These are phyloP conservation scores for Salix suchowensis DNA, from an alignment of 345 rosid genomes.

Conservation along the genomic window DNA sequence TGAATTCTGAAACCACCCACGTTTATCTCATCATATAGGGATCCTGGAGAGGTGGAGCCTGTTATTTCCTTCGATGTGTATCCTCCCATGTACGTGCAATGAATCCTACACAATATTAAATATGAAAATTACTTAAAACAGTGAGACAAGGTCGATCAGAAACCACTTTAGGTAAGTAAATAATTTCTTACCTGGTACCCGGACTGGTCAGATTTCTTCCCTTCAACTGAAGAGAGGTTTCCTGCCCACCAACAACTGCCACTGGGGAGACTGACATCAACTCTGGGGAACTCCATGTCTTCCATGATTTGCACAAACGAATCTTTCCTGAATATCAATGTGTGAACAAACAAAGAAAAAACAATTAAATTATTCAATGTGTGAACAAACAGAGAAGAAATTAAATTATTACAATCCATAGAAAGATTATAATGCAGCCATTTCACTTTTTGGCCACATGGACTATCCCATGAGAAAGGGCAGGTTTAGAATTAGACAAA, in stretches of 20 bases:
- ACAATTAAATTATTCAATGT: background rate
- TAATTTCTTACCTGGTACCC: constrained; percentile 59
- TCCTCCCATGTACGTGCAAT: constrained; percentile 58
- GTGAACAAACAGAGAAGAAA: background rate
- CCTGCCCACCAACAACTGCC: constrained; percentile 73
- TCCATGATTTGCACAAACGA: constrained; percentile 69
- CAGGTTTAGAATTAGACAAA: background rate
- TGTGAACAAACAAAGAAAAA: background rate
- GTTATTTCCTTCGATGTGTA: constrained; percentile 50
- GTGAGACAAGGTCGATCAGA: background rate
- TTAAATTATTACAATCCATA: background rate
- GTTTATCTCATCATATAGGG: constrained; percentile 50
- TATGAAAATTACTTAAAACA: constrained; percentile 6
- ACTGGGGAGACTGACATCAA: constrained; percentile 73
- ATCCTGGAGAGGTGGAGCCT: constrained; percentile 27
- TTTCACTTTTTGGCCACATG: background rate
- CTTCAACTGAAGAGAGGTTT: constrained; percentile 55
- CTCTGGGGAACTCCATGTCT: constrained; percentile 72
- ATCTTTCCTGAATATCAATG: constrained; percentile 52
- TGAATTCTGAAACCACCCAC: constrained; percentile 46
- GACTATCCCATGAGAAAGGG: background rate
- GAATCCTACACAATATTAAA: constrained; percentile 46
- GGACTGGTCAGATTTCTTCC: constrained; percentile 66
- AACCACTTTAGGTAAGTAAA: background rate
- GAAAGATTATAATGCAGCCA: background rate